Base-by-base conservation (phyloP, 106 monocot genomes). In the Phalaenopsis aphrodite region DNA sequence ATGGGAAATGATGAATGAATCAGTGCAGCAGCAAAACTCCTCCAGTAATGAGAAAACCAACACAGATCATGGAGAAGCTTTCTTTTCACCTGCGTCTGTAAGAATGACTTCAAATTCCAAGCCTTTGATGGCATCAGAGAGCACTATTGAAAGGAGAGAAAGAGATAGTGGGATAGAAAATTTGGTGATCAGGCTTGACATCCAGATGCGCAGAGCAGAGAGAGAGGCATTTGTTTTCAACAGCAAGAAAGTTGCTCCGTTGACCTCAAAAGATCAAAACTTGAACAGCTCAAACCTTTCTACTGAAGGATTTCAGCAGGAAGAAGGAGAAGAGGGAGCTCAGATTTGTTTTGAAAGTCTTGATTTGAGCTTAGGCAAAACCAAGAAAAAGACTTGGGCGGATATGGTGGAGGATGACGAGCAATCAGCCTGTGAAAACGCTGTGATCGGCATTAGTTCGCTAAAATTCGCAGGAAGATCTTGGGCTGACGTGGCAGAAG, bases 1-100 rank as follows among this genome's bases (percentile, higher is more conserved):
- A 4, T 91, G 93, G 85, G 98, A 94, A 87, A 92, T 99, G 90
- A 92, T 99, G 30, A 68, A 80, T 2, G 94, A 93, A 38, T 17
- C 30, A 49, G 49, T 49, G 18, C 41, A 6, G 74, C 19, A 45
- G 43, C 43, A 43, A 45, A 5, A 19, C 43, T 41, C 71, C 41
- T 14, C 16, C 38, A 39, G 9, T 30, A 5, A 12, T 15, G 71
- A 71, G 71, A 38, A 71, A 39, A 41, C 71, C 38, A 3, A 0
- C 1, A 16, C 64, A 8, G 64, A 7, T 65, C 21, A 21, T 52
- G 14, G 14, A 15, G 52, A 52, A 12, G 52, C 52, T 15, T 52
- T 12, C 14, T 41, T 71, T 71, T 71, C 71, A 38, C 71, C 71
- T 5, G 12, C 41, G 39, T 74, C 74, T 12, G 43, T 42, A 16